Evolutionary conservation across 1,139 yeast genomes (phyloP), one percentile per base, ranked within the genome.

Genomic region (Candida neerlandica): DNA sequence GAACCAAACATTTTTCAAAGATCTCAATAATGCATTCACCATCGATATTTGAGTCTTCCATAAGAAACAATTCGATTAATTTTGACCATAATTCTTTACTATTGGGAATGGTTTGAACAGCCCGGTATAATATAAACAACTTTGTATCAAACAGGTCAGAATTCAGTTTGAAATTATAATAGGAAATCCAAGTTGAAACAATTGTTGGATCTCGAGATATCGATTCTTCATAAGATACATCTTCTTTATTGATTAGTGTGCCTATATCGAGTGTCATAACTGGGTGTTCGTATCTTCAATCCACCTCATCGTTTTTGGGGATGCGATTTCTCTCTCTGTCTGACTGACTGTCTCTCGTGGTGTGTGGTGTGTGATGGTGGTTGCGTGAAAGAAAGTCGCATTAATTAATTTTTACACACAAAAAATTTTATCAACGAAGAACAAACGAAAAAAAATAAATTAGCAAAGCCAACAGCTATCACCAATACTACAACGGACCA

Each of bases 71-170:
- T 55, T 83, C 45, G 5, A 43, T 23, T 34, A 43, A 84, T n/a
- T 63, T 42, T 49, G 66, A 63, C 91, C 91, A 85, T 41, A 86
- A 61, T 55, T 81, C 78, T 56, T 75, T 75, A 0, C 84, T 76
- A 37, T 81, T 61, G n/a, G 77, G 78, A 21, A 84, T 61, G 11
- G 66, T 61, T 6, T 58, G 53, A 7, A 82, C 77, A 0, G 89
- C 86, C 49, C 94, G 67, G 51, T 77, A 80, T 19, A 81, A 60
- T 4, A 86, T 71, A 52, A 78, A 78, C 5, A 78, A 60, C 47
- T 71, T 71, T 14, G 66, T 69, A 16, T 58, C 48, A 6, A 69
- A 51, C 1, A 76, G 23, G 44, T 23, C 27, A 23, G 57, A 32
- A 34, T 49, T 33, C 5, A 33, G 27, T 41, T 61, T 77, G 55